Evolutionary conservation across 805 yeast species (phyloP), one percentile per base, ranked within the genome.

Genomic region (Yamadazyma sp.): DNA sequence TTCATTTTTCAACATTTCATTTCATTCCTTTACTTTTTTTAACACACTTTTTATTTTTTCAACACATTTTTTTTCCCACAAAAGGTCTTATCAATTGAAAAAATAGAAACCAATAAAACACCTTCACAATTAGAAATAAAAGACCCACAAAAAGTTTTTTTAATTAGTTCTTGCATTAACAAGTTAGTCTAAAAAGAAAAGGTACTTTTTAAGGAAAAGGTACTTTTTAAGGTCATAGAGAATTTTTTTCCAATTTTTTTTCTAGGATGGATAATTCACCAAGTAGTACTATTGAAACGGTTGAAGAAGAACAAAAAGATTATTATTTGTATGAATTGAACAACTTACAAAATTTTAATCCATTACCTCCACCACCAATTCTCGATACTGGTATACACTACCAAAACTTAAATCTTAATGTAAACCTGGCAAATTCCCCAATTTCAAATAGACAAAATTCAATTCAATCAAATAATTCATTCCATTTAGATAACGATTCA

Each of bases 291-390:
- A 30, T 39, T 19, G 45, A 36, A 21, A 39, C 46, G 5, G 39
- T 43, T 20, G 47, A 43, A 7, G 42, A 37, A 29, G 47, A 43
- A 18, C 13, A 32, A 6, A 31, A 31, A 16, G 34, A 31, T 23
- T n/a, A 6, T 7, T 24, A 24, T 25, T 17, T 15, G 11, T 32
- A 12, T 11, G 30, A 24, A 12, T 25, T 28, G 21, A 31, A 13
- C 22, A 21, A 31, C 22, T 31, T 15, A 23, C 26, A 16, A 5
- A 36, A 42, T 10, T 46, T 45, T 35, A 38, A 39, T 32, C 52
- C 54, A 6, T 31, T 48, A 17, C 55, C 52, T 4, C 56, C 56
- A 12, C 56, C 56, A 11, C 46, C 49, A 22, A 43, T 50, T 17
- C 40, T 40, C 13, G 32, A 31, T 35, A 23, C 33, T 15, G 33